phyloP scores from a whole-genome alignment of 2,329 filamentous ascomycete genomes.

The Chaetomium globosum region DNA sequence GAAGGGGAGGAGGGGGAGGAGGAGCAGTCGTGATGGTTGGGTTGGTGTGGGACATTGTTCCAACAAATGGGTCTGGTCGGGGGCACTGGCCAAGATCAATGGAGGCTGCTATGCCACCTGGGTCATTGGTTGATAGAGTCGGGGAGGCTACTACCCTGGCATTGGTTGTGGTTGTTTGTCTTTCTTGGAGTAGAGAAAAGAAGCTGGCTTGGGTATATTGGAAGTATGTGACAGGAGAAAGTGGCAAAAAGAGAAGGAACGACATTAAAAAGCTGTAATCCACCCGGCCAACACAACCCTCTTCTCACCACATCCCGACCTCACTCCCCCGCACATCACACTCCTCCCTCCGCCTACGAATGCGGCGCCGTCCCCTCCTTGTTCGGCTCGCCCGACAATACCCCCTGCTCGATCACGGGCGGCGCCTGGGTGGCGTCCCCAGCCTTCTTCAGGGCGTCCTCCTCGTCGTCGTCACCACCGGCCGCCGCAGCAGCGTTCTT shows the following conservation, averaged over 20 bases:
- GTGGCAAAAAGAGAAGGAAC: neutral
- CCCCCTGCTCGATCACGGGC: neutral
- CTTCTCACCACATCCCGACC: neutral
- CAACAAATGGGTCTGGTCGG: too few species aligned
- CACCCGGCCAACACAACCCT: neutral
- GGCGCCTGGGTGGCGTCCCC: neutral
- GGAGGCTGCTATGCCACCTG: too few species aligned
- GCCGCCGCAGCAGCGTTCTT: neutral
- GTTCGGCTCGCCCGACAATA: neutral
- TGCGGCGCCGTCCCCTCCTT: neutral
- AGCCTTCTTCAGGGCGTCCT: neutral
- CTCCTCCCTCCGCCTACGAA: neutral
- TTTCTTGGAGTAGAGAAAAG: neutral
- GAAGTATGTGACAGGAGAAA: conserved; percentile 10
- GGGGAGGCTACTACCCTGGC: too few species aligned
- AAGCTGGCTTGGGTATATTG: conserved; percentile 28
- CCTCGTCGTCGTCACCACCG: neutral
- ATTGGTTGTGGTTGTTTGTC: neutral
- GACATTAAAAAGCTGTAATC: conserved; percentile 21
- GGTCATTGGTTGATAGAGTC: too few species aligned
- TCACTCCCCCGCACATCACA: neutral
- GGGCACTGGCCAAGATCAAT: too few species aligned
- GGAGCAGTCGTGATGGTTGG: conserved; percentile 26
- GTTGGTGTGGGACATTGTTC: too few species aligned
- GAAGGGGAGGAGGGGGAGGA: neutral